These are phyloP conservation scores for Hortiboletus flavorubellus DNA, from an alignment of 768 basidiomycete genomes.

Conservation along the genomic window DNA sequence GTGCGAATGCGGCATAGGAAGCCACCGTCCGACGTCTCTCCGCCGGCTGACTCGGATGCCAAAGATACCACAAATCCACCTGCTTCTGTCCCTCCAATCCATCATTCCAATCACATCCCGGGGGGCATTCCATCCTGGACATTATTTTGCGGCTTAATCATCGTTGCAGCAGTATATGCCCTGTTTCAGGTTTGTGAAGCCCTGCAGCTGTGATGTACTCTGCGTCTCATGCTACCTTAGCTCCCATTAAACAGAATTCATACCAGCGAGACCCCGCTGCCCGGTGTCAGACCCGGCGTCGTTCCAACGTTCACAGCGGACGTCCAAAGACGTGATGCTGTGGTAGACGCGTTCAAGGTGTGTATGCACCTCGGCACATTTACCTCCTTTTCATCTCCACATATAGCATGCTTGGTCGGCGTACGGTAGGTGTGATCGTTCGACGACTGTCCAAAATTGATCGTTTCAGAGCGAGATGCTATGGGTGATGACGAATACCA, in stretches of 20 bases:
- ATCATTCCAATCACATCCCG: constrained; percentile 2
- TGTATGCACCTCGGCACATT: constrained; percentile 17
- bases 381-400: constrained; percentile 9
- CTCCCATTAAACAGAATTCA: constrained; percentile 10
- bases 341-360: constrained; percentile 80
- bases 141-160: constrained; percentile 10
- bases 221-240: constrained; percentile 12
- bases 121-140: not conserved
- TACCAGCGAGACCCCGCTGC: constrained; percentile 3
- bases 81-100: not conserved
- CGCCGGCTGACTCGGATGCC: not conserved
- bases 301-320: constrained; percentile 48
- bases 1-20: constrained; percentile 25
- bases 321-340: constrained; percentile 57
- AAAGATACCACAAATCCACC: not conserved
- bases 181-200: constrained; percentile 20
- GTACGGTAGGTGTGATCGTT: constrained; percentile 56
- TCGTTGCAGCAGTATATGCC: constrained; percentile 6
- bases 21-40: not conserved
- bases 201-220: not conserved
- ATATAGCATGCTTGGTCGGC: constrained; percentile 79
- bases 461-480: constrained; percentile 69
- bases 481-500: constrained; percentile 94
- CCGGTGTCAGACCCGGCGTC: constrained; percentile 19
- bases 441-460: constrained; percentile 10